Evolutionary conservation across 768 basidiomycete species (phyloP).

Genomic region (Kwoniella sp.): DNA sequence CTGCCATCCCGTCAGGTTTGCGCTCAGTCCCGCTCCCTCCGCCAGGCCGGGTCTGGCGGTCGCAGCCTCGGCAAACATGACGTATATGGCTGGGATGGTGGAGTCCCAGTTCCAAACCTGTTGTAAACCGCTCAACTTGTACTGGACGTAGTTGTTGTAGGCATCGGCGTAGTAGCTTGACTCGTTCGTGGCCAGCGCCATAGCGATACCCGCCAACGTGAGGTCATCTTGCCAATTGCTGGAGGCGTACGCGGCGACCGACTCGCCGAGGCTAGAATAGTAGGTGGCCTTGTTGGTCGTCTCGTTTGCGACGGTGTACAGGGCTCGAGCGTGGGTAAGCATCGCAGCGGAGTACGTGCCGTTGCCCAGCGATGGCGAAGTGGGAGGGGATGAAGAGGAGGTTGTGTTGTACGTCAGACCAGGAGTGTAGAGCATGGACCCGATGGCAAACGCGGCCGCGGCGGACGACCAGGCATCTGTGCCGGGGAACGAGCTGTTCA

Average conservation of each 20-base stretch:
- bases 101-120: slow-evolving; percentile 85
- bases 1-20: slow-evolving; percentile 66
- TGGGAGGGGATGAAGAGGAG: slow-evolving; percentile 51
- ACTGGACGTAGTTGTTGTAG: slow-evolving; percentile 59
- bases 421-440: slow-evolving; percentile 70
- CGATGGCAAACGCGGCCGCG: slow-evolving; percentile 81
- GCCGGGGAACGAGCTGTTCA: slow-evolving; percentile 73
- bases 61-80: slow-evolving; percentile 71
- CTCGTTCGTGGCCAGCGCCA: slow-evolving; percentile 67
- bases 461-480: slow-evolving; percentile 83
- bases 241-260: slow-evolving; percentile 73
- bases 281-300: slow-evolving; percentile 50
- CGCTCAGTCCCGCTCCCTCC: slow-evolving; percentile 47
- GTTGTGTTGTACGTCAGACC: slow-evolving; percentile 56
- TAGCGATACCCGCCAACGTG: slow-evolving; percentile 67
- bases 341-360: slow-evolving; percentile 67
- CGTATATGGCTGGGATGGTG: slow-evolving; percentile 68
- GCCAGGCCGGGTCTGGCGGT: slow-evolving; percentile 57
- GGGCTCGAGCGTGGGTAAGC: slow-evolving; percentile 65
- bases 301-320: slow-evolving; percentile 73
- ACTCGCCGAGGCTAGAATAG: slow-evolving; percentile 47
- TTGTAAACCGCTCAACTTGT: slow-evolving; percentile 56
- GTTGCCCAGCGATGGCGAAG: slow-evolving; percentile 66
- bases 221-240: slow-evolving; percentile 41
- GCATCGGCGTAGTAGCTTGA: slow-evolving; percentile 62